Base-by-base conservation (phyloP, 768 basidiomycete species). In the Mycena venus region DNA sequence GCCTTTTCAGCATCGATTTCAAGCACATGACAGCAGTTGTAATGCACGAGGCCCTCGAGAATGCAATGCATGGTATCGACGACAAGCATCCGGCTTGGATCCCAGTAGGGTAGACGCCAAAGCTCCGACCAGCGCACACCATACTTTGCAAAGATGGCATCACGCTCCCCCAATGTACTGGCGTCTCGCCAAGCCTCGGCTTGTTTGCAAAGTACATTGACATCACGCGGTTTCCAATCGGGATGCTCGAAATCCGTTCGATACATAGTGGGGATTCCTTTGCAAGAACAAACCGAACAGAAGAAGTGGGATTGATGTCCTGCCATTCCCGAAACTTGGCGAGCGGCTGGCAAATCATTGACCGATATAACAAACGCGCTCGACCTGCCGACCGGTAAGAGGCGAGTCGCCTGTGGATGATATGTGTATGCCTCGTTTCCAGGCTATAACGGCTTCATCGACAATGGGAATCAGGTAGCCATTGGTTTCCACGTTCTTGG, bases 11-110 rank as follows among this genome's bases (percentile, higher is more conserved):
- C 23, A 38, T 74, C 64, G 19, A 79, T 70, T 23, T 62, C 64
- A 34, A 75, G 75, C 6, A 79, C 75, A 3, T 70, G 21, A 14
- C 42, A 67, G 23, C 69, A 78, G 42, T 80, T 78, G 17, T 70
- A 65, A 21, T 76, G 55, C 9, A 81, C 47, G 9, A 75, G 38
- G 60, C 81, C 78, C n/a, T 79, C 70, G 15, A 78, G 72, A 17
- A 84, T 68, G 55, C 73, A 77, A 69, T 84, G 84, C 83, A 84
- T 84, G 1, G 79, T 68, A 51, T 84, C 81, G 15, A 83, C 68
- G 19, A 82, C 74, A 8, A 77, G 72, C 72, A 78, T 78, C 3
- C 72, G 63, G 3, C 76, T 63, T 0, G 83, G 79, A 44, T 82
- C 70, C 68, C 78, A 84, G 56, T 84, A 83, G 2, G 80, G 78